These are phyloP conservation scores for Leccinellum luteum DNA, from an alignment of 768 basidiomycete species.

Conservation along the genomic window DNA sequence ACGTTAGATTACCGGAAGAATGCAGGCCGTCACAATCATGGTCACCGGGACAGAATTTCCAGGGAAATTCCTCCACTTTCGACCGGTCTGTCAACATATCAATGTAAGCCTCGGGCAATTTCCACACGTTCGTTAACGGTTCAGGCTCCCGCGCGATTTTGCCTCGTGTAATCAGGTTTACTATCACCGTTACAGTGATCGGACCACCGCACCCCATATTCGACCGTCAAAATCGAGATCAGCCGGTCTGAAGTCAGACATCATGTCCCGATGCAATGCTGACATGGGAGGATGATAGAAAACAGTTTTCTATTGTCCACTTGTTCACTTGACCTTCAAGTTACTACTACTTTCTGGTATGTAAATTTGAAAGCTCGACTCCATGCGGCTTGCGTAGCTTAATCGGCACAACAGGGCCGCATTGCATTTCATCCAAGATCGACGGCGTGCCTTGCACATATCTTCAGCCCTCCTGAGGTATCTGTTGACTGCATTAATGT, in stretches of 20 bases:
- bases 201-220: not conserved
- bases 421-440: constrained; percentile 4
- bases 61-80: constrained; percentile 1
- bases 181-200: not conserved
- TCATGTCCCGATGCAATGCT: not conserved
- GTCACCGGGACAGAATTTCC: constrained; percentile 7
- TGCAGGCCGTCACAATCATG: constrained; percentile 3
- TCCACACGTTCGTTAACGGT: not conserved
- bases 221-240: constrained; percentile 5
- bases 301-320: not conserved
- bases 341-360: not conserved
- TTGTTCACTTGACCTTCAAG: not conserved
- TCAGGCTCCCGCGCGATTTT: constrained; percentile 2
- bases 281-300: not conserved
- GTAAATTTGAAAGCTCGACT: not conserved
- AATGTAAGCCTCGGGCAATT: not conserved
- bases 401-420: not conserved
- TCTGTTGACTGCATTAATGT: not conserved
- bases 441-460: constrained; percentile 1
- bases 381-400: not conserved
- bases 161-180: constrained; percentile 11
- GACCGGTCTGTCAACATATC: constrained; percentile 1
- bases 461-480: not conserved
- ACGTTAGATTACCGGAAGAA: constrained; percentile 16
- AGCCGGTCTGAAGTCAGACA: not conserved